Conservation (phyloP, 2,329 filamentous ascomycete species). For the Epichloe sibirici region DNA sequence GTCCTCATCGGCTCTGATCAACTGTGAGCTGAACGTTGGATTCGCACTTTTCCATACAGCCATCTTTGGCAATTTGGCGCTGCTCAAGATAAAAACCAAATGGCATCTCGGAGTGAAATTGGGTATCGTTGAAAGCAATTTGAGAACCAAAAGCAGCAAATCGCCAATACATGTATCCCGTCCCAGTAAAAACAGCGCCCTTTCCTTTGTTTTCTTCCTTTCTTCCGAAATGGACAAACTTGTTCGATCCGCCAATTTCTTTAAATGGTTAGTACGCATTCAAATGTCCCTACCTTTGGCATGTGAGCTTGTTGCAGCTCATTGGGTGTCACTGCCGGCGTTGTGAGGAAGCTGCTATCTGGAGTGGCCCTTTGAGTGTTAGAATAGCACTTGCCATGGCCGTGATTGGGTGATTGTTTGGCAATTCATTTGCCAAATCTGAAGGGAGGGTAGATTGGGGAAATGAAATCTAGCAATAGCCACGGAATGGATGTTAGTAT, state of each 20-base stretch:
- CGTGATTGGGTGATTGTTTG: neutral
- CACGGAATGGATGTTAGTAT: slow-evolving; percentile 4
- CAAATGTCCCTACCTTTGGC: neutral
- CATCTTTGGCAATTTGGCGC: neutral
- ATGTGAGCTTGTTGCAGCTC: neutral
- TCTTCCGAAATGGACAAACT: neutral
- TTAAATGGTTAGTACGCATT: neutral
- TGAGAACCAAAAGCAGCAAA: neutral
- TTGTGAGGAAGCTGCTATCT: neutral
- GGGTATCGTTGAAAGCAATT: neutral
- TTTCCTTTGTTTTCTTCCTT: neutral
- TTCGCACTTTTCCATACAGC: neutral
- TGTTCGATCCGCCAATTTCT: neutral
- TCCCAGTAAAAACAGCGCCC: neutral
- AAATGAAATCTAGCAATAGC: neutral
- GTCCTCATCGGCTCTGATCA: neutral
- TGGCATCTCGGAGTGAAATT: neutral
- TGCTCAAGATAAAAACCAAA: neutral
- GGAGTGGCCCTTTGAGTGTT: neutral
- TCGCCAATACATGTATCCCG: neutral
- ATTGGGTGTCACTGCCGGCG: too few relatives aligned
- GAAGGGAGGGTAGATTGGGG: neutral
- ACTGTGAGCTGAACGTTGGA: neutral
- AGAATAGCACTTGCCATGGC: neutral
- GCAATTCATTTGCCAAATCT: neutral